Evolutionary conservation across 352 stramenopile species (phyloP).

Genomic region (Albugo candida): DNA sequence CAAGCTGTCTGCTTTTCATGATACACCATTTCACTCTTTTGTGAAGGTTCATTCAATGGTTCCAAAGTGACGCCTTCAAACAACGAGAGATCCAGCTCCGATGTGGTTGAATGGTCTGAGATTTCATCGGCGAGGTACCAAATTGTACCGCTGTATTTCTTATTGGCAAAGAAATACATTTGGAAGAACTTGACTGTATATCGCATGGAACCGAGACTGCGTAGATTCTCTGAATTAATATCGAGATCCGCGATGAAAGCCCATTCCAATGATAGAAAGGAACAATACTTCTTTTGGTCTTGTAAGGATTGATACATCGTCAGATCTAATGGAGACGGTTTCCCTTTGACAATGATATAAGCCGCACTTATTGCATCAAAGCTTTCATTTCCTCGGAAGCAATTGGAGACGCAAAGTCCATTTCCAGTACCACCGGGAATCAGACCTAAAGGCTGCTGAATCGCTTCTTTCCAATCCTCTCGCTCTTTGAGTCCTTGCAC

Average conservation of each 20-base stretch:
- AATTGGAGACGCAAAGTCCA: conserved; percentile 29
- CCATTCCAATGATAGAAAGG: conserved; percentile 75
- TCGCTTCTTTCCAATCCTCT: conserved; percentile 32
- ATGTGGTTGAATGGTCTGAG: neutral
- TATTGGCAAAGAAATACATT: conserved; percentile 29
- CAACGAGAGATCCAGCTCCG: neutral
- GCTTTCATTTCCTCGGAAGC: conserved; percentile 25
- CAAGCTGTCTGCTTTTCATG: conserved; percentile 8
- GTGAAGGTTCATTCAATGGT: neutral
- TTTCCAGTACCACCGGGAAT: conserved; percentile 40
- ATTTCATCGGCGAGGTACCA: conserved; percentile 37
- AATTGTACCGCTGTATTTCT: conserved; percentile 33
- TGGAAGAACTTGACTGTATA: conserved; percentile 44
- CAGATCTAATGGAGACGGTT: conserved; percentile 39
- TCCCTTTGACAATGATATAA: conserved; percentile 43
- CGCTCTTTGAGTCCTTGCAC: conserved; percentile 51
- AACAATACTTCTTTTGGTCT: conserved; percentile 28
- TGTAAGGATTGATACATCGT: conserved; percentile 24
- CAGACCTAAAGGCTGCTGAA: conserved; percentile 5
- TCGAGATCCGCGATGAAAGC: conserved; percentile 70
- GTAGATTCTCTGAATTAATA: conserved; percentile 49
- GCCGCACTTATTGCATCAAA: conserved; percentile 32
- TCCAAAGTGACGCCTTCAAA: conserved; percentile 10
- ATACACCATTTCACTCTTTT: neutral
- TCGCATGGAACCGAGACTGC: conserved; percentile 30